Evolutionary conservation across 164 flowering plant species (phyloP).

Genomic region (Magnolia kwangsiensis): DNA sequence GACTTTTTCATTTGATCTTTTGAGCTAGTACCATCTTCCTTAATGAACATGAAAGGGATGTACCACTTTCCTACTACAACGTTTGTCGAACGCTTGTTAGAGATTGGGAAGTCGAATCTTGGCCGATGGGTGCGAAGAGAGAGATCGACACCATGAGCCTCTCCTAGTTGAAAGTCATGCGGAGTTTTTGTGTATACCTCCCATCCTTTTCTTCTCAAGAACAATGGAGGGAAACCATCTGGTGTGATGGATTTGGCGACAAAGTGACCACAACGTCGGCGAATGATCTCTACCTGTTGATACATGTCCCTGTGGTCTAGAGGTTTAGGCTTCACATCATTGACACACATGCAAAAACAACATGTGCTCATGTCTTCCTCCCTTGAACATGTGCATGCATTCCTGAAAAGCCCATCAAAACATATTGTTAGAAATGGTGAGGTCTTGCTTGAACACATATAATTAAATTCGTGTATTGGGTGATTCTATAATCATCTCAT

Average conservation of each 20-base stretch:
- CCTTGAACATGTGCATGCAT: no score
- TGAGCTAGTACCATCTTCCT: conserved; percentile 4
- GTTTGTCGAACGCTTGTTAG: not conserved
- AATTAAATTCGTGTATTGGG: no score
- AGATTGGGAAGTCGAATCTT: conserved; percentile 6
- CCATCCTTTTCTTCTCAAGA: conserved; percentile 21
- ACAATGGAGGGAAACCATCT: conserved; percentile 16
- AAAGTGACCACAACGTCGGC: conserved; percentile 1
- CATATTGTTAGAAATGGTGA: no score
- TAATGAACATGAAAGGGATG: conserved; percentile 20
- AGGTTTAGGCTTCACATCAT: conserved; percentile 32
- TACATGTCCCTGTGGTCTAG: conserved; percentile 34
- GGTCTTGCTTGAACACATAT: no score
- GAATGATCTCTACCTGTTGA: conserved; percentile 37
- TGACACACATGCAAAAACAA: conserved; percentile 13
- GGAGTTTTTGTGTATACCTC: not conserved
- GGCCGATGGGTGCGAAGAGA: conserved; percentile 7
- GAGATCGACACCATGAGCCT: conserved; percentile 6
- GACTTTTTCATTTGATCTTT: conserved; percentile 41
- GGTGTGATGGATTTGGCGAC: conserved; percentile 17
- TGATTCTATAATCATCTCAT: no score
- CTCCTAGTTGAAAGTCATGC: not conserved
- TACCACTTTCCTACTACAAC: conserved; percentile 16
- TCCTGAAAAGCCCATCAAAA: no score
- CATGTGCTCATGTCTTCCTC: conserved; percentile 39